Conservation (phyloP, 371 early-diverging fungal genomes). For the Saksenaea vasiformis region DNA sequence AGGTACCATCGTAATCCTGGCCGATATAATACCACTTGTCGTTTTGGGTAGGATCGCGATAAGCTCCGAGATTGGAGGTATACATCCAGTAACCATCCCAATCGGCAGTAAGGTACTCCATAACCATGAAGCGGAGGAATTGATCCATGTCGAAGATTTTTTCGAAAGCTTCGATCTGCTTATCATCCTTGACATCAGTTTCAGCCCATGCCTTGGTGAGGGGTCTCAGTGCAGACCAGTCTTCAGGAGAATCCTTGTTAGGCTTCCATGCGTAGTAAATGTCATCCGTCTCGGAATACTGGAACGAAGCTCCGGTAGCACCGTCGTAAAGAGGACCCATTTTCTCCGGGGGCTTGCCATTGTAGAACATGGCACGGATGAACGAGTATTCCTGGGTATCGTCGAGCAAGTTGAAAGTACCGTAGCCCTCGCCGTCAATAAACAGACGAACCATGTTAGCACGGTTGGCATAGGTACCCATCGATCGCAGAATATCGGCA, state of each 20-base stretch:
- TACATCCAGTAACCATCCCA: conserved; percentile 55
- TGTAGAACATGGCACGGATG: conserved; percentile 48
- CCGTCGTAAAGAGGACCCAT: conserved; percentile 58
- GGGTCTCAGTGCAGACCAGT: conserved; percentile 17
- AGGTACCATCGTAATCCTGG: conserved; percentile 62
- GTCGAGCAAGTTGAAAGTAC: conserved; percentile 60
- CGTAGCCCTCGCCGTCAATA: conserved; percentile 50
- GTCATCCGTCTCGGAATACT: conserved; percentile 31
- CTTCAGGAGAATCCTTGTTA: conserved; percentile 25
- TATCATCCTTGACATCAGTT: conserved; percentile 35
- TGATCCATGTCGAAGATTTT: conserved; percentile 33
- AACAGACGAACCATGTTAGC: conserved; percentile 57
- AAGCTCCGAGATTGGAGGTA: conserved; percentile 48
- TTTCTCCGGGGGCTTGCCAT: conserved; percentile 39
- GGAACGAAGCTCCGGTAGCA: conserved; percentile 53
- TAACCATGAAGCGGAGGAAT: conserved; percentile 48
- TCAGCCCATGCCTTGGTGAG: conserved; percentile 28
- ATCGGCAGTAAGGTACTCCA: conserved; percentile 45
- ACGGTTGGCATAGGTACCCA: conserved; percentile 51
- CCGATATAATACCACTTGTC: conserved; percentile 52
- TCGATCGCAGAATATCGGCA: conserved; percentile 49
- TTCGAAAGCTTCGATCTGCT: conserved; percentile 25
- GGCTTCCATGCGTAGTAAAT: conserved; percentile 37
- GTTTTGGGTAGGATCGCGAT: conserved; percentile 36
- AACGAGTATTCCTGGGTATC: conserved; percentile 53